Evolutionary conservation across 805 yeast species (phyloP).

Genomic region (Nakazawaea holstii): DNA sequence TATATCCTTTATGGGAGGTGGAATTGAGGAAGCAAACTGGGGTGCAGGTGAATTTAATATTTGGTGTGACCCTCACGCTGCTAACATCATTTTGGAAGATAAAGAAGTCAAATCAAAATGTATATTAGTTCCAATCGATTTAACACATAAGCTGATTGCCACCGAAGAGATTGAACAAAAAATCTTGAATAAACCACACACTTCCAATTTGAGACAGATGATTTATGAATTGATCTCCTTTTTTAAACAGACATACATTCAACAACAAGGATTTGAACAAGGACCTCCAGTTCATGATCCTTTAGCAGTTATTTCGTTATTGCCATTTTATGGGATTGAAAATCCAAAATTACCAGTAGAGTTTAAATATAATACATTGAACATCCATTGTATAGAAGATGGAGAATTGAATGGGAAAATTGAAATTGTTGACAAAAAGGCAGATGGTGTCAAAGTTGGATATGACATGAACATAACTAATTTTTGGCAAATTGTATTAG

Average conservation of each 20-base stretch:
- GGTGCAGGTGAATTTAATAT: slow-evolving; percentile 72
- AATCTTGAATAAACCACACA: slow-evolving; percentile 27
- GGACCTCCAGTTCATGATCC: slow-evolving; percentile 88
- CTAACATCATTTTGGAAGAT: slow-evolving; percentile 49
- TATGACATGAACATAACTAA: slow-evolving; percentile 30
- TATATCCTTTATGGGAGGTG: slow-evolving; percentile 36
- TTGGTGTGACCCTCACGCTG: slow-evolving; percentile 72
- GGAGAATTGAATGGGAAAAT: slow-evolving; percentile 27
- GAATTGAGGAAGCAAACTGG: slow-evolving; percentile 27
- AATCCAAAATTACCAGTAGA: slow-evolving; percentile 13
- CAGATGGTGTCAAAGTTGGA: slow-evolving; percentile 34
- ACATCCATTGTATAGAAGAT: slow-evolving; percentile 14
- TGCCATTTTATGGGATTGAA: slow-evolving; percentile 34
- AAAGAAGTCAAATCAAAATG: slow-evolving; percentile 40
- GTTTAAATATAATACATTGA: slow-evolving; percentile 15
- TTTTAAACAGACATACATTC: slow-evolving; percentile 40
- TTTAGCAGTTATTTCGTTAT: slow-evolving; percentile 55
- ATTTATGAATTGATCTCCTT: slow-evolving; percentile 48
- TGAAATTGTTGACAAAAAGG: slow-evolving; percentile 11
- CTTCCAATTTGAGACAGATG: slow-evolving; percentile 45
- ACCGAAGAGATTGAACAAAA: slow-evolving; percentile 31
- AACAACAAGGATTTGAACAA: slow-evolving; percentile 32
- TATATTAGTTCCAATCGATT: slow-evolving; percentile 58
- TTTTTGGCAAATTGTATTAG: slow-evolving; percentile 42
- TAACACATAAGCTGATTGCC: slow-evolving; percentile 64